A percentile compares a stretch with the other conserved stretches of the same genome.
Evolutionary conservation across 768 basidiomycete species (phyloP).

Genomic region (Hirschioporus abietinus): DNA sequence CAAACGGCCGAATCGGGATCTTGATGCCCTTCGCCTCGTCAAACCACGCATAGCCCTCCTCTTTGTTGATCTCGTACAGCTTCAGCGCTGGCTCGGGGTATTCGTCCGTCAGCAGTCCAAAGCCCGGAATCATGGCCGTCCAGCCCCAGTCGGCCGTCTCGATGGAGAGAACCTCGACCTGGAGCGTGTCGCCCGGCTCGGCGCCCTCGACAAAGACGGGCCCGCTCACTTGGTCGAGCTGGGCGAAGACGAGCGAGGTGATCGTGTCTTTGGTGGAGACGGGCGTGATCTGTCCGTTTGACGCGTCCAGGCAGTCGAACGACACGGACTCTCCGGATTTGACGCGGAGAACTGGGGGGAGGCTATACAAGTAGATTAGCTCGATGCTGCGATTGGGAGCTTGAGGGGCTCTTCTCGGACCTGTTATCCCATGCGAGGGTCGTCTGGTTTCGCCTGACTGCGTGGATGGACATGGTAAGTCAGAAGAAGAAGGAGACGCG

Average conservation of each 20-base stretch:
- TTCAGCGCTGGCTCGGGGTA: constrained; percentile 46
- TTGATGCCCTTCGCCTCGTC: constrained; percentile 41
- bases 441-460: constrained; percentile 44
- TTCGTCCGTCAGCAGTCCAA: constrained; percentile 53
- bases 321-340: constrained; percentile 49
- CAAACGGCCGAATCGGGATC: constrained; percentile 51
- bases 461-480: constrained; percentile 43
- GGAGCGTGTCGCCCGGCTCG: constrained; percentile 51
- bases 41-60: constrained; percentile 43
- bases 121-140: constrained; percentile 55
- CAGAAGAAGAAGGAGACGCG: too few species aligned
- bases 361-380: constrained; percentile 26
- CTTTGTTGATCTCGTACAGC: constrained; percentile 45
- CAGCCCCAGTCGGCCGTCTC: constrained; percentile 57
- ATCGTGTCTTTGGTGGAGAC: constrained; percentile 33
- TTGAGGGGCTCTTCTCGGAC: constrained; percentile 22
- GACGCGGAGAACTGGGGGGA: constrained; percentile 44
- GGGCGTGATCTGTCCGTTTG: constrained; percentile 52
- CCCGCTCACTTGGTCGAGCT: constrained; percentile 55
- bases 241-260: constrained; percentile 37
- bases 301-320: constrained; percentile 60
- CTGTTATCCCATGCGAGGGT: constrained; percentile 61
- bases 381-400: too few species aligned
- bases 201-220: constrained; percentile 52
- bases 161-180: constrained; percentile 52